Base-by-base conservation (phyloP, 441 rosid genomes). In the Gossypium aridum region DNA sequence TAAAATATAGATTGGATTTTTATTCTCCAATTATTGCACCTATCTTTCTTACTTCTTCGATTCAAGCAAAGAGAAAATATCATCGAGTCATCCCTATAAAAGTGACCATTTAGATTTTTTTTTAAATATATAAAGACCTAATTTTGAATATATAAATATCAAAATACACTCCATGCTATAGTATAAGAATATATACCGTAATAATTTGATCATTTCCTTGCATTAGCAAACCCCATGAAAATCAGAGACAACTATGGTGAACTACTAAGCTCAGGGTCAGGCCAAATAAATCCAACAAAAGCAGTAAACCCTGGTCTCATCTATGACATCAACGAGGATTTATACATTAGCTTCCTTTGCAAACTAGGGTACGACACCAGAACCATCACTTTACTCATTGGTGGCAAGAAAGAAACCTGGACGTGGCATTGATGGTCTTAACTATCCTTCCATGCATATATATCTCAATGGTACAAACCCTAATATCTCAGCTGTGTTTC, bases 171-270 rank as follows among this genome's bases (percentile, higher is more conserved):
- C 43, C 43, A 37, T 6, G 10, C 10, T 37, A 7, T 37, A 37
- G 43, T 37, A 37, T 7, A 37, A 37, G 43, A 37, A 37, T 0
- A 37, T 37, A 37, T 37, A 37, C 43, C 10, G 10, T 37, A 37
- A 7, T 14, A 4, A 16, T 53, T 43, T 20, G 28, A 39, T 54
- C 34, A 1, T 65, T 66, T 65, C 45, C 53, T 75, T 71, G 47
- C 39, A 83, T 51, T 77, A 92, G 98, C 97, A 74, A 85, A 84
- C 3, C 91, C 91, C 2, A 85, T 94, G 90, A 87, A 80, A 65
- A 81, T 79, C 70, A 80, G 78, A 78, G 83, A 80, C 62, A 0
- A 13, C n/a, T 81, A 78, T 14, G 87, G 81, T 1, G 90, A 87
- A n/a, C n/a, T n/a, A 57, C 45, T 90, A 45, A 84, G 89, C 66